A percentile compares a stretch with the other conserved stretches of the same genome.
phyloP scores from a whole-genome alignment of 306 rosid genomes.

The Oemleria cerasiformis region DNA sequence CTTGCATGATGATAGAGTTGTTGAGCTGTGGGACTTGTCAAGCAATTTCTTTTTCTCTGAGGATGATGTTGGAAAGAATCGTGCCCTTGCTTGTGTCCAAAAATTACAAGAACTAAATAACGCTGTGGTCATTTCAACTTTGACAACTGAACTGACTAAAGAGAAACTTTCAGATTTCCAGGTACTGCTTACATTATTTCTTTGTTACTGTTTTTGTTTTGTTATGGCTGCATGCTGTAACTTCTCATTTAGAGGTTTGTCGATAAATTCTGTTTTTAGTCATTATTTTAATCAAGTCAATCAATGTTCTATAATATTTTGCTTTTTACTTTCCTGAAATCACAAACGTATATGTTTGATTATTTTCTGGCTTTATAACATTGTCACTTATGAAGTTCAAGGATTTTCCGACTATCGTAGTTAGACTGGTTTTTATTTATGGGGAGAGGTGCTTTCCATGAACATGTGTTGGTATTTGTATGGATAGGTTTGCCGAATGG shows the following conservation, averaged over 20 bases:
- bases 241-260: background rate
- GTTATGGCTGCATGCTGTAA: background rate
- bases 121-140: slow-evolving; percentile 16
- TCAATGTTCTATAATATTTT: background rate
- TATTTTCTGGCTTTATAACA: background rate
- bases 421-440: background rate
- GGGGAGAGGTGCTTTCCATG: slow-evolving; percentile 3
- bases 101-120: slow-evolving; percentile 27
- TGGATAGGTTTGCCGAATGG: background rate
- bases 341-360: background rate
- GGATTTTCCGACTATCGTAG: background rate
- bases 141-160: slow-evolving; percentile 16
- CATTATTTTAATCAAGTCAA: background rate
- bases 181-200: background rate
- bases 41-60: slow-evolving; percentile 21
- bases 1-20: slow-evolving; percentile 25
- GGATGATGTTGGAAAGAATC: slow-evolving; percentile 25
- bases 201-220: background rate
- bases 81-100: slow-evolving; percentile 24
- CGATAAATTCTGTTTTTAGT: background rate
- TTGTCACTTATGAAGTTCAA: background rate
- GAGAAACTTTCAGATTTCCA: slow-evolving; percentile 26
- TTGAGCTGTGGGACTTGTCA: slow-evolving; percentile 26
- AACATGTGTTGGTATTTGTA: background rate
- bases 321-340: background rate